Percentiles rank a stretch among this genome's conserved stretches.
Evolutionary conservation across 129 eudicot species (phyloP).

Genomic region (Sambucus nigra): DNA sequence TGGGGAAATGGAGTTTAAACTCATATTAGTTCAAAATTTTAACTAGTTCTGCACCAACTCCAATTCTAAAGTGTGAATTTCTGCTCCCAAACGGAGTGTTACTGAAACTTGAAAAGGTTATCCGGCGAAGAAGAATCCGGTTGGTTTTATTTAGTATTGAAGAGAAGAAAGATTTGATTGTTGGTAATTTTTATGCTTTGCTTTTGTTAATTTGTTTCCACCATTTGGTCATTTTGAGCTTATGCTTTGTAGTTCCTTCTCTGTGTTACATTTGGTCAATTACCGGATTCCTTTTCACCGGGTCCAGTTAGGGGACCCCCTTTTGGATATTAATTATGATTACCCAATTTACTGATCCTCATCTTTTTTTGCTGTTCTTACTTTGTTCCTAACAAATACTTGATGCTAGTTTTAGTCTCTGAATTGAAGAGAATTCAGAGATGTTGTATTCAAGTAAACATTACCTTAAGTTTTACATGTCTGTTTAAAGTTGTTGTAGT

Average conservation of each 20-base stretch:
- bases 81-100: no score
- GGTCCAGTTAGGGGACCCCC: constrained; percentile 30
- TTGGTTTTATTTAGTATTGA: constrained; percentile 7
- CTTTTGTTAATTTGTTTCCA: constrained; percentile 4
- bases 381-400: neutral
- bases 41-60: no score
- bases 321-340: constrained; percentile 14
- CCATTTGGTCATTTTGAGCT: neutral
- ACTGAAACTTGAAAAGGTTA: no score
- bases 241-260: constrained; percentile 14
- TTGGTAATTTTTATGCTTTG: constrained; percentile 10
- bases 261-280: constrained; percentile 24
- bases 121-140: constrained; percentile 60
- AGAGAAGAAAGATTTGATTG: constrained; percentile 7
- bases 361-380: constrained; percentile 2
- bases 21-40: no score
- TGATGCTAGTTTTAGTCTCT: neutral
- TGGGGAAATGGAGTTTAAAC: neutral
- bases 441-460: no score
- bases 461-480: no score
- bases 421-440: no score
- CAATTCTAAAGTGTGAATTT: no score
- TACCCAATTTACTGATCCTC: constrained; percentile 14
- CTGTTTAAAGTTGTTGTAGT: no score
- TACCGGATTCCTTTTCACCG: constrained; percentile 89